Evolutionary conservation across 2,329 filamentous ascomycete species (phyloP).

Genomic region (Fusarium phyllophilum): DNA sequence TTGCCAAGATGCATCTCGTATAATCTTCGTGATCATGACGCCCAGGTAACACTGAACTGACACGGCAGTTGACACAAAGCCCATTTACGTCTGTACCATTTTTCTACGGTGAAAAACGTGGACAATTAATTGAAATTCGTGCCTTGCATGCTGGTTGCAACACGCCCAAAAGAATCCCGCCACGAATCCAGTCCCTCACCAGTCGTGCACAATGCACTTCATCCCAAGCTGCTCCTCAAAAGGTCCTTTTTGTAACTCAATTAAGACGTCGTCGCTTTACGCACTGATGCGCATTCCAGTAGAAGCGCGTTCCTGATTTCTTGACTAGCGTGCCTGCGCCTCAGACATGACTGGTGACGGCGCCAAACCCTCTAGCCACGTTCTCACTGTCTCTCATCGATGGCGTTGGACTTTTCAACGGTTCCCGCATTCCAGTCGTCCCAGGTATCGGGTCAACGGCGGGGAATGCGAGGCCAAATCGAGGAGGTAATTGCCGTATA

Average conservation of each 20-base stretch:
- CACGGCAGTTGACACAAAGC: no score
- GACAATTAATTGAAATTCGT: background rate
- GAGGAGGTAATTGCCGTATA: background rate
- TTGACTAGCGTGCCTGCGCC: background rate
- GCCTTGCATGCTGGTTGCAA: background rate
- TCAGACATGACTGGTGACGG: background rate
- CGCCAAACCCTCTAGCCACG: slow-evolving; percentile 14
- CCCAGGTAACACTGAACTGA: background rate
- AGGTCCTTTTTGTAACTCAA: background rate
- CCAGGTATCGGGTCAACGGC: background rate
- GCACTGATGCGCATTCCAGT: background rate
- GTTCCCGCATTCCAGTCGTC: slow-evolving; percentile 4
- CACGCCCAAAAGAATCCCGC: background rate
- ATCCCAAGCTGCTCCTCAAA: no score
- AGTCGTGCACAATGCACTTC: background rate
- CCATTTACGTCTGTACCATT: background rate
- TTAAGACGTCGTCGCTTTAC: background rate
- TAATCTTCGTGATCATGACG: background rate
- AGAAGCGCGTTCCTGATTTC: slow-evolving; percentile 6
- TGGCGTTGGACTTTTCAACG: background rate
- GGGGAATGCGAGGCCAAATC: background rate
- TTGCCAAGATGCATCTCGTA: background rate
- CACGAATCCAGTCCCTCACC: background rate
- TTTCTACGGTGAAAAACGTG: background rate
- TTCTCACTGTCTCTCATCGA: background rate